Conservation (phyloP, 257 asterid species). For the Craterostigma plantagineum region DNA sequence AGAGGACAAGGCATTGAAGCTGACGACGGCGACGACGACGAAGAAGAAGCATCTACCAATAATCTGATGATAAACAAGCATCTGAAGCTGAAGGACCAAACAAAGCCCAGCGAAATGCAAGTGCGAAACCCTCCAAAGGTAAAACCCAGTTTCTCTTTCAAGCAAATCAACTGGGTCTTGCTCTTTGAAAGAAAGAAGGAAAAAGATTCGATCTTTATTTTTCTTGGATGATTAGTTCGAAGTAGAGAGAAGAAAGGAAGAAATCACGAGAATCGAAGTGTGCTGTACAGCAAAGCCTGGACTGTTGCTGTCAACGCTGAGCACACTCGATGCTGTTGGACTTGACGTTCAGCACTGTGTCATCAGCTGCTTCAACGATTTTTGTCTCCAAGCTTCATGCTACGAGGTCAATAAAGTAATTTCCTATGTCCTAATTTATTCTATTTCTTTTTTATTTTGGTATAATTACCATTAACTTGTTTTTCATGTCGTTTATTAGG, state of each 20-base stretch:
- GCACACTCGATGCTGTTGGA: constrained; percentile 57
- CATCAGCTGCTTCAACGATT: constrained; percentile 70
- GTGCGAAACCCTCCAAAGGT: constrained; percentile 60
- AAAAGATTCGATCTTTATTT: background rate
- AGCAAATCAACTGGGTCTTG: too few species aligned
- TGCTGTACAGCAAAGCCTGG: constrained; percentile 63
- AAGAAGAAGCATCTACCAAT: too few species aligned
- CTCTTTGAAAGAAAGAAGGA: background rate
- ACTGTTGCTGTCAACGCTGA: constrained; percentile 46
- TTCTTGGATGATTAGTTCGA: constrained; percentile 32
- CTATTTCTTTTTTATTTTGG: background rate
- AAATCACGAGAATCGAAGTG: constrained; percentile 32
- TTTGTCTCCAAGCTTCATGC: constrained; percentile 73
- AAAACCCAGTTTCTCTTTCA: background rate
- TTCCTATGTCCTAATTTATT: background rate
- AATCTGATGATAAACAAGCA: constrained; percentile 8
- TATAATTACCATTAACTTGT: background rate
- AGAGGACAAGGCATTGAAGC: constrained; percentile 21
- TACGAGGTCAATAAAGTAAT: constrained; percentile 27
- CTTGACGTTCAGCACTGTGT: constrained; percentile 81
- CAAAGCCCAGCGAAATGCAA: constrained; percentile 26
- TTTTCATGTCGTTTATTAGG: constrained; percentile 20
- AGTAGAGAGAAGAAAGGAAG: constrained; percentile 44
- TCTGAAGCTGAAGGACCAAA: constrained; percentile 14
- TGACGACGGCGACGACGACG: constrained; percentile 10